Percentiles rank a stretch among this genome's conserved stretches.
These are phyloP conservation scores for Pythium rhizo-oryzae DNA, from an alignment of 352 stramenopile genomes.

Conservation along the genomic window DNA sequence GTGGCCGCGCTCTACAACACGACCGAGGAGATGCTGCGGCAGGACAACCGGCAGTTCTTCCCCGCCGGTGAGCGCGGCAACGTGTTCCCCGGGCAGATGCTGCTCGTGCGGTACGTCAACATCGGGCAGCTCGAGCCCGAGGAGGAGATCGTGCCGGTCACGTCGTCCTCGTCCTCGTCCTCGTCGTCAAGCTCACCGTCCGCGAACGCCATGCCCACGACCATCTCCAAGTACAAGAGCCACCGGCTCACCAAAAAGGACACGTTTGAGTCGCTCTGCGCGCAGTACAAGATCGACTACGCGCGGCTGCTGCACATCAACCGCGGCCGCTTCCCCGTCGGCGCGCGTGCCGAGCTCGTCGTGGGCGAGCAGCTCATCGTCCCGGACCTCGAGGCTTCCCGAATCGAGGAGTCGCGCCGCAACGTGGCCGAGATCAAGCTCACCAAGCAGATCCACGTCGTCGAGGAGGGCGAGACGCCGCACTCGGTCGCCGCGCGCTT, in stretches of 20 bases:
- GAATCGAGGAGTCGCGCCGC: constrained; percentile 54
- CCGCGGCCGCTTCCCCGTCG: constrained; percentile 65
- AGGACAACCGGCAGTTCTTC: constrained; percentile 84
- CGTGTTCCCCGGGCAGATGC: constrained; percentile 68
- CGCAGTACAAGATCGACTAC: constrained; percentile 69
- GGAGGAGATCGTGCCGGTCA: constrained; percentile 15
- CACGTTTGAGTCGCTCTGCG: constrained; percentile 77
- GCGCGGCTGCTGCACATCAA: constrained; percentile 78
- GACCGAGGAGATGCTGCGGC: constrained; percentile 72
- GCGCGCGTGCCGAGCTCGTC: constrained; percentile 61
- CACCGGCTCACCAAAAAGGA: constrained; percentile 54
- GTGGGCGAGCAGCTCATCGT: constrained; percentile 75
- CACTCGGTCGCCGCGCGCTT: constrained; percentile 60
- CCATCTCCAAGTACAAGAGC: constrained; percentile 72
- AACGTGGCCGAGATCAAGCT: constrained; percentile 84
- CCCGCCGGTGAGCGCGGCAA: constrained; percentile 70
- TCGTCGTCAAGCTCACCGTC: neutral
- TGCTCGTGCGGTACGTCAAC: constrained; percentile 81
- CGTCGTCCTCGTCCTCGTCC: neutral
- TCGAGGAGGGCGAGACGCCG: constrained; percentile 75
- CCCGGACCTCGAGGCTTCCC: constrained; percentile 57
- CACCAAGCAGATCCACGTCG: constrained; percentile 86
- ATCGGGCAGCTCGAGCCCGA: constrained; percentile 64
- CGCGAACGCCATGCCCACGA: constrained; percentile 41
- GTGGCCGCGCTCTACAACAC: constrained; percentile 85